Conservation (phyloP, 176 grass and related monocot species). For the Echinochloa phyllopogon region DNA sequence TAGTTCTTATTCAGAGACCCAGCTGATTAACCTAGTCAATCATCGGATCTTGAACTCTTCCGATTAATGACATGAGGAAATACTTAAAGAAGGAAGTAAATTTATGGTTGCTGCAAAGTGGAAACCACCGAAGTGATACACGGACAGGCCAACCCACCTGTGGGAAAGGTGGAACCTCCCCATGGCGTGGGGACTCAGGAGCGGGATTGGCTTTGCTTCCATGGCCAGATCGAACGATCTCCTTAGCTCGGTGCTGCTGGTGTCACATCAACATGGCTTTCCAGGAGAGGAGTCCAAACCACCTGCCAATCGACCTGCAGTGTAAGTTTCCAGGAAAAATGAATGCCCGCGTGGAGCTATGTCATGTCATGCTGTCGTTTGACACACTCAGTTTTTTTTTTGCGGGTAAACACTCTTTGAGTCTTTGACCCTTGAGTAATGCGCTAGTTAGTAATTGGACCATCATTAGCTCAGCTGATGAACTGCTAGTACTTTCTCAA, state of each 20-base stretch:
- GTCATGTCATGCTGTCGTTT: background rate
- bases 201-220: conserved; percentile 37
- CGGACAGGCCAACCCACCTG: conserved; percentile 24
- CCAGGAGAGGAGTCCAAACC: too few relatives aligned
- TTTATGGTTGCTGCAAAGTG: background rate
- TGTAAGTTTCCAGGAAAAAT: background rate
- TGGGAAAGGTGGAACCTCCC: conserved; percentile 55
- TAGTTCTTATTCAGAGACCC: background rate
- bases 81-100: background rate
- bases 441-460: background rate
- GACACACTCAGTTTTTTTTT: background rate
- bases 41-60: background rate
- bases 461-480: background rate
- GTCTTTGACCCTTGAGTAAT: background rate
- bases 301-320: background rate
- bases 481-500: background rate
- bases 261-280: too few relatives aligned
- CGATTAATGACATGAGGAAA: background rate
- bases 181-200: conserved; percentile 54
- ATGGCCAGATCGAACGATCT: background rate
- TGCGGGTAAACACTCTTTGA: too few relatives aligned
- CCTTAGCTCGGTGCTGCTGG: background rate
- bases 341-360: background rate
- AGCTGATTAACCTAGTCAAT: background rate
- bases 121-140: background rate